Evolutionary conservation across 306 rosid species (phyloP), one percentile per base, ranked within the genome.

Genomic region (Psophocarpus tetragonolobus): DNA sequence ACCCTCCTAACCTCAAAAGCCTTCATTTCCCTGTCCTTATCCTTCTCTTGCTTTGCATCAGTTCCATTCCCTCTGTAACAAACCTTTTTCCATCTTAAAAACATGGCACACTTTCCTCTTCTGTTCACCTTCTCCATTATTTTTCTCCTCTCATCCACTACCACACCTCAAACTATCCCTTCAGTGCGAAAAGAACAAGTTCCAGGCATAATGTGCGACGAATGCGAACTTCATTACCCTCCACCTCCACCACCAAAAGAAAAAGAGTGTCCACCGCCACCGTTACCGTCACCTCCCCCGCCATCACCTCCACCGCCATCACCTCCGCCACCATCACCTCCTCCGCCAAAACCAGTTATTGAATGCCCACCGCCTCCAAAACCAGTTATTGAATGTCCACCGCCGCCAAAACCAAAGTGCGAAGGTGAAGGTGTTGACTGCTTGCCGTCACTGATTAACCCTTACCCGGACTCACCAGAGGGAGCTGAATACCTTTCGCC

Each of bases 191-290:
- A 86, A 75, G 89, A 89, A 6, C 75, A 53, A 44, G 36, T 68
- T 20, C 27, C 77, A 71, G 81, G 91, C 80, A 74, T 84, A 63
- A 74, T 91, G 88, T 91, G 96, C 74, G 2, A 23, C 0, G 82
- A 58, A 4, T 91, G 96, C 14, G 21, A 15, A 21, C 38, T 26
- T 9, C 73, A n/a, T n/a, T n/a, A n/a, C 85, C 77, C 86, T 5
- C 87, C 91, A 9, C 87, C 87, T 0, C 36, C 36, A 7, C 88
- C 89, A 0, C 82, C 86, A n/a, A n/a, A n/a, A 4, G 75, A 54
- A 8, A 66, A 84, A 20, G 83, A 73, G 10, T 85, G 65, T 32
- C 88, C 90, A 1, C 88, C 92, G 21, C 21, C 53, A n/a, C 53
- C 78, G 0, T 32, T 77, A 1, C 69, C 84, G 0, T 68, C 85